phyloP scores from a whole-genome alignment of 1,139 yeast species.

The Eremothecium gossypii region DNA sequence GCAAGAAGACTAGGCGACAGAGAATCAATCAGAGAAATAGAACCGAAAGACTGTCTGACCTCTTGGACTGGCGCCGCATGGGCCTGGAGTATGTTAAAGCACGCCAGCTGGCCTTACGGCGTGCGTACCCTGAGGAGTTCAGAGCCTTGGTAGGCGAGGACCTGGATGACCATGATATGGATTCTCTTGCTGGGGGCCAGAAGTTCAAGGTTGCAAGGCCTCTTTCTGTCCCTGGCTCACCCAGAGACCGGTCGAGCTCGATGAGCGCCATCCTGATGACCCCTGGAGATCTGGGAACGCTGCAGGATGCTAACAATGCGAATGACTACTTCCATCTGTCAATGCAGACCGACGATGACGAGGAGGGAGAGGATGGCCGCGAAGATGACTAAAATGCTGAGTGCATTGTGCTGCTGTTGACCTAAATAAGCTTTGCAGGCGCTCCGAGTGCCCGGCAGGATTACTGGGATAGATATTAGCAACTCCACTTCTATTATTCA shows the following conservation, averaged over 20 bases:
- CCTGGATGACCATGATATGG: conserved; percentile 23
- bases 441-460: too few species aligned
- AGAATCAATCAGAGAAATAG: conserved; percentile 97
- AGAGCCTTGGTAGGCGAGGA: conserved; percentile 37
- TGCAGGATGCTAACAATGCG: conserved; percentile 80
- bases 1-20: conserved; percentile 86
- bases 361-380: conserved; percentile 25
- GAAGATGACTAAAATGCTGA: background rate
- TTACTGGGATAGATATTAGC: too few species aligned
- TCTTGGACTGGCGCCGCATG: conserved; percentile 97
- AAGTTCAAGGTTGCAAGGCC: conserved; percentile 80
- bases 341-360: conserved; percentile 41
- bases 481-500: too few species aligned
- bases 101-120: conserved; percentile 77
- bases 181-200: conserved; percentile 24
- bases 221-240: conserved; percentile 92
- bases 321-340: conserved; percentile 83
- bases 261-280: conserved; percentile 62
- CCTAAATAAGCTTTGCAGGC: too few species aligned
- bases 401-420: too few species aligned
- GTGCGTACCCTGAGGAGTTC: conserved; percentile 90
- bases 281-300: conserved; percentile 95
- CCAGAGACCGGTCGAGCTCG: conserved; percentile 40
- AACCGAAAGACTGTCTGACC: conserved; percentile 86
- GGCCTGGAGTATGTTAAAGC: conserved; percentile 95